Evolutionary conservation across 768 basidiomycete species (phyloP).

Genomic region (Psilocybe cubensis): DNA sequence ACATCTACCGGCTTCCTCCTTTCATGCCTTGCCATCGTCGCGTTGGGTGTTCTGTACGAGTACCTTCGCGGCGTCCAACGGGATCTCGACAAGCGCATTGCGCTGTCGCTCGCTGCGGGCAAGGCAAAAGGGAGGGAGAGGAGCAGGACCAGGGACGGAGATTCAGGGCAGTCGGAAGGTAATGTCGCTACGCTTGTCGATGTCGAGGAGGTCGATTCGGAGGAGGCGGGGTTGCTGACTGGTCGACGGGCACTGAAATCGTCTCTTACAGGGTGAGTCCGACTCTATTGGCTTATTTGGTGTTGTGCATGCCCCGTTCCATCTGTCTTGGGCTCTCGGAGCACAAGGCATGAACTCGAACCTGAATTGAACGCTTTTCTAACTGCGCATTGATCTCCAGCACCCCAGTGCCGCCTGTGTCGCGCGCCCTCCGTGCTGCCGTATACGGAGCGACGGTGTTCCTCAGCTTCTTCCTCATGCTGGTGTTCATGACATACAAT

Average conservation of each 20-base stretch:
- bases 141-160: conserved; percentile 35
- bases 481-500: conserved; percentile 97
- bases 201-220: conserved; percentile 24
- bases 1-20: conserved; percentile 58
- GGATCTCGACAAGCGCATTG: conserved; percentile 62
- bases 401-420: conserved; percentile 48
- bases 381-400: conserved; percentile 31
- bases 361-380: background rate
- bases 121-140: conserved; percentile 48
- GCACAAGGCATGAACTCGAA: no score
- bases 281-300: background rate
- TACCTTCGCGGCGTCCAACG: conserved; percentile 72
- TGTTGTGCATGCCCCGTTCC: no score
- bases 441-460: conserved; percentile 80
- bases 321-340: no score
- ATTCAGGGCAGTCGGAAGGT: conserved; percentile 41
- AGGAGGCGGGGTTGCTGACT: conserved; percentile 58
- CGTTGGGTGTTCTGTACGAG: conserved; percentile 77
- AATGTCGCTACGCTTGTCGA: conserved; percentile 12
- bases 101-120: conserved; percentile 46
- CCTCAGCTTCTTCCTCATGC: conserved; percentile 90
- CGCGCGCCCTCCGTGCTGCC: conserved; percentile 61
- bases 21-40: conserved; percentile 67
- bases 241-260: conserved; percentile 45
- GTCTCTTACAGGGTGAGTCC: conserved; percentile 45